Percentiles rank a stretch among this genome's conserved stretches.
These are phyloP conservation scores for Symbiodinium natans DNA, from an alignment of 73 alveolate genomes.

Conservation along the genomic window DNA sequence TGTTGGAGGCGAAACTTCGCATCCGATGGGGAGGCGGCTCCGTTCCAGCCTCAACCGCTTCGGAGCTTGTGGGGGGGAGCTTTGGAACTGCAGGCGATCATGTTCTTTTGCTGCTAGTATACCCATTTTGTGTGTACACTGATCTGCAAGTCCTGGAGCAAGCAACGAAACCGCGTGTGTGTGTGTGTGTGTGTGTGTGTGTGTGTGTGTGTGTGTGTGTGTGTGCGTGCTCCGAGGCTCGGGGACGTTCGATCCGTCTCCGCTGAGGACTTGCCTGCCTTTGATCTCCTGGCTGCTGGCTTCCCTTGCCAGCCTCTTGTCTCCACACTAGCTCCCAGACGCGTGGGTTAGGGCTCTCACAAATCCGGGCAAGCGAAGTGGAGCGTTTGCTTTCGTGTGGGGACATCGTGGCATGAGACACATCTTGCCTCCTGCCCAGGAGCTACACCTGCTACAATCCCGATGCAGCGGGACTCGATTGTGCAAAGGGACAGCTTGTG, in stretches of 20 bases:
- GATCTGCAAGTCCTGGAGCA: background rate
- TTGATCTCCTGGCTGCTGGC: background rate
- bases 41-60: background rate
- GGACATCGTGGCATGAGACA: too few relatives aligned
- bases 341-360: too few relatives aligned
- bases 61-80: too few relatives aligned
- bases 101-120: too few relatives aligned
- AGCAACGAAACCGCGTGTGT: background rate
- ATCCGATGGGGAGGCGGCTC: background rate
- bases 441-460: constrained; percentile 1
- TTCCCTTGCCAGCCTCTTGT: background rate
- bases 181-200: background rate
- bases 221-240: background rate
- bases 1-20: background rate
- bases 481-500: background rate
- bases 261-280: background rate
- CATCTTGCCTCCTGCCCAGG: too few relatives aligned
- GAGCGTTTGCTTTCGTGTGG: too few relatives aligned
- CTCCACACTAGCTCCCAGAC: background rate
- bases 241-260: background rate
- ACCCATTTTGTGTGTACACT: too few relatives aligned
- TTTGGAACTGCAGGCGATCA: too few relatives aligned
- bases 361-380: too few relatives aligned
- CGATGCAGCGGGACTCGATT: background rate
- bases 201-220: background rate